Evolutionary conservation across 192 early-diverging fungal species (phyloP).

Genomic region (Backusella circina): DNA sequence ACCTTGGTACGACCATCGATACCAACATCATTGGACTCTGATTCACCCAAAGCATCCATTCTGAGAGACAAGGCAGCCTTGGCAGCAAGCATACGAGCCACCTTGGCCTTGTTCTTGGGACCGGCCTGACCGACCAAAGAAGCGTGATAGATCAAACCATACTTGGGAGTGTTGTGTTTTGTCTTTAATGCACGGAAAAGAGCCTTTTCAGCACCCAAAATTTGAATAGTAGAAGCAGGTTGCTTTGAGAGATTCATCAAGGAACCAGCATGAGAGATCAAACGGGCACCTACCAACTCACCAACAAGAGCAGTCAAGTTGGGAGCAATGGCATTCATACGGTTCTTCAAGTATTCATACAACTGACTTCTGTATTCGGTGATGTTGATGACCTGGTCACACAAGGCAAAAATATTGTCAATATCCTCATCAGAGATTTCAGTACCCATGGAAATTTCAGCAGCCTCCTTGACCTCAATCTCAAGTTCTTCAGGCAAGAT

Average conservation of each 20-base stretch:
- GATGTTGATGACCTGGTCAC: slow-evolving; percentile 95
- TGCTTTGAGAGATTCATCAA: slow-evolving; percentile 97
- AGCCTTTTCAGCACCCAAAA: slow-evolving; percentile 99
- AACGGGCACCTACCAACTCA: slow-evolving; percentile 96
- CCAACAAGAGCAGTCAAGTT: slow-evolving; percentile 95
- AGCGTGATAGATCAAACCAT: slow-evolving; percentile 97
- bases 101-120: slow-evolving; percentile 97
- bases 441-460: slow-evolving; percentile 98
- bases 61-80: slow-evolving; percentile 88
- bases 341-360: slow-evolving; percentile 96
- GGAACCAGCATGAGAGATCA: slow-evolving; percentile 96
- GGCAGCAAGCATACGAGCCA: slow-evolving; percentile 89
- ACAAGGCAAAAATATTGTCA: slow-evolving; percentile 89
- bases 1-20: slow-evolving; percentile 83
- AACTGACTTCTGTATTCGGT: slow-evolving; percentile 93
- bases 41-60: slow-evolving; percentile 89
- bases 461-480: slow-evolving; percentile 90
- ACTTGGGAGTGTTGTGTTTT: slow-evolving; percentile 98
- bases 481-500: slow-evolving; percentile 92
- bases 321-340: slow-evolving; percentile 88
- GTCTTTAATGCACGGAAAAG: slow-evolving; percentile 99
- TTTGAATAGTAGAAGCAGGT: slow-evolving; percentile 98
- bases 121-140: slow-evolving; percentile 96
- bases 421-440: slow-evolving; percentile 97
- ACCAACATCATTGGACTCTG: slow-evolving; percentile 78